Base-by-base conservation (phyloP, 2,329 filamentous ascomycete genomes). In the Colletotrichum trifolii region DNA sequence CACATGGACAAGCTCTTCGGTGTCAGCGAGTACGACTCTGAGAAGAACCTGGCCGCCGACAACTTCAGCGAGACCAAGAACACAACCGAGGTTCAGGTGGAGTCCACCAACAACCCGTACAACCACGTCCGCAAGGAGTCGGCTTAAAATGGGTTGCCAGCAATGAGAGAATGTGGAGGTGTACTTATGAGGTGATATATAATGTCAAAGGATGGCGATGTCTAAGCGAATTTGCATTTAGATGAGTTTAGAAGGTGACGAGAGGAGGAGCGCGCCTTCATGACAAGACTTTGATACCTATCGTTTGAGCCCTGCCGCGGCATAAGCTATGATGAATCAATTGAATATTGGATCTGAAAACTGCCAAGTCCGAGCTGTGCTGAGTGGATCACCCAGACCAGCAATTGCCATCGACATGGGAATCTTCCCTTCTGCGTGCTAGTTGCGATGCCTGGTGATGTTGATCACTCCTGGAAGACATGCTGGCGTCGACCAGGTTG, bases 1-100 rank as follows among this genome's bases (percentile, higher is more conserved):
- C 54, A 67, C 45, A 69, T 69, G 68, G 67, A 69, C 50, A 57
- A 64, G 17, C 53, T 69, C 48, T 67, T 67, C 15, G 65, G 65
- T 4, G 62, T 50, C 17, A 60, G 62, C 9, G 62, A 67, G 9
- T 67, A 66, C 60, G 59, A 63, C 47, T 53, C 63, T 2, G 64
- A 64, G 43, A 66, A 66, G 64, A 38, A 11, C 10, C 45, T 66
- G 13, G 47, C 36, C 36, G n/a, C 12, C 48, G 64, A 66, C 60
- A 64, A 64, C 54, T 43, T 13, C 38, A 66, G 64, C 43, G 64
- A 66, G 13, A 58, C 47, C 38, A 66, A 66, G 54, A n/a, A 43
- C 13, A 38, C 53, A 9, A 53, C 15, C 43, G 54, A 64, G 45
- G 13, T 66, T 11, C 64, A 64, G 60, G 43, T 66, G 38, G 64